Conservation (phyloP, 345 rosid species). For the Euphorbia tirucalli region DNA sequence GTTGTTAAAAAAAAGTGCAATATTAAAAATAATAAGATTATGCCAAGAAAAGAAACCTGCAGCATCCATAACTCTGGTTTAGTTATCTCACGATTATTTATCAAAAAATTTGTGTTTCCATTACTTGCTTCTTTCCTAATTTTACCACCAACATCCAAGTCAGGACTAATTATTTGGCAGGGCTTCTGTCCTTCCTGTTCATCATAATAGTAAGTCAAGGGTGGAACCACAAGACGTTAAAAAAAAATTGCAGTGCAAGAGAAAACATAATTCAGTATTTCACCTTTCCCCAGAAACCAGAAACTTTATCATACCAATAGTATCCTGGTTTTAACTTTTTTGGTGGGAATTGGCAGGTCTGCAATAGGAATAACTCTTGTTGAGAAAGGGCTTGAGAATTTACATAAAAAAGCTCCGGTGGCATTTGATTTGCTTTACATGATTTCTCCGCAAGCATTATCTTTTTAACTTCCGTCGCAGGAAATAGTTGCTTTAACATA, state of each 20-base stretch:
- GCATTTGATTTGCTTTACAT: constrained; percentile 63
- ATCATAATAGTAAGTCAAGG: constrained; percentile 20
- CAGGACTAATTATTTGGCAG: constrained; percentile 63
- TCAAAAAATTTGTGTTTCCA: constrained; percentile 56
- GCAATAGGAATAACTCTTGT: constrained; percentile 50
- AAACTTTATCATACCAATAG: constrained; percentile 84
- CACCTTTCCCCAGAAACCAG: constrained; percentile 98
- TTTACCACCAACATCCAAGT: constrained; percentile 50
- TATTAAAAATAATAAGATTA: background rate
- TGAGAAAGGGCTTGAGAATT: constrained; percentile 50
- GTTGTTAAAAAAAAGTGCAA: background rate
- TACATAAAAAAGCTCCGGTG: constrained; percentile 59
- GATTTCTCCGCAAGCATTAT: constrained; percentile 58
- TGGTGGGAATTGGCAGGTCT: constrained; percentile 64
- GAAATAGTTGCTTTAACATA: constrained; percentile 53
- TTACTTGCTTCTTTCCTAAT: constrained; percentile 55
- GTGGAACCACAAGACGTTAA: constrained; percentile 2
- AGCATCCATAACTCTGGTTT: constrained; percentile 58
- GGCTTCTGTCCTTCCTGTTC: constrained; percentile 78
- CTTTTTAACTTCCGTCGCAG: constrained; percentile 46
- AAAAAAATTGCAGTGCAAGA: background rate
- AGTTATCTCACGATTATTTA: constrained; percentile 73
- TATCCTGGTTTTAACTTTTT: constrained; percentile 63
- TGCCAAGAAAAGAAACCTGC: constrained; percentile 43
- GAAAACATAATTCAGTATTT: constrained; percentile 12